These are phyloP conservation scores for Dinochytrium kinnereticum DNA, from an alignment of 371 early-diverging fungal genomes.

Conservation along the genomic window DNA sequence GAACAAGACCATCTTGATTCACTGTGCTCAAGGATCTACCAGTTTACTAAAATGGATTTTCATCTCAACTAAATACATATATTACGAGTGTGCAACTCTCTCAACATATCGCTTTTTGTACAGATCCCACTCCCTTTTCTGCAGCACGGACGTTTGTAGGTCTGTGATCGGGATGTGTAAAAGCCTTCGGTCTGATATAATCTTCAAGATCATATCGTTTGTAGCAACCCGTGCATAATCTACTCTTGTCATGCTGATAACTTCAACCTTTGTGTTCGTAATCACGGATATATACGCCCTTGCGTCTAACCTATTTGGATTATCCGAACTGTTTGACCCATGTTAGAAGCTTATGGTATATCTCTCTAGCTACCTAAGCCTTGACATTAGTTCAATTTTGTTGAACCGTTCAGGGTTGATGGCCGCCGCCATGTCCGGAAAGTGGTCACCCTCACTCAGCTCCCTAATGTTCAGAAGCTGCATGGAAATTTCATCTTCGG, in stretches of 20 bases:
- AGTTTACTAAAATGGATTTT: background rate
- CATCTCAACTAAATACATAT: background rate
- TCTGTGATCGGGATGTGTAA: constrained; percentile 24
- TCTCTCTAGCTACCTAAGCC: constrained; percentile 22
- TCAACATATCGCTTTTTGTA: constrained; percentile 26
- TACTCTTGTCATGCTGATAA: constrained; percentile 33
- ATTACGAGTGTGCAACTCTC: background rate
- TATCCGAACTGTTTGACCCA: constrained; percentile 28
- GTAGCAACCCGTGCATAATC: constrained; percentile 35
- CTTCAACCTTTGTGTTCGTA: constrained; percentile 36
- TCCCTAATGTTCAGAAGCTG: constrained; percentile 37
- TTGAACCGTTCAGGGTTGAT: constrained; percentile 12
- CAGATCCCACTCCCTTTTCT: constrained; percentile 32
- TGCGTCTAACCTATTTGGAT: constrained; percentile 21
- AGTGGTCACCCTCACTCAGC: constrained; percentile 36
- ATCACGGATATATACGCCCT: constrained; percentile 33
- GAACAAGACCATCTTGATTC: background rate
- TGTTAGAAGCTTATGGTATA: too few species aligned
- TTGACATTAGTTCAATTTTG: constrained; percentile 20
- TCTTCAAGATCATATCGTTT: constrained; percentile 34
- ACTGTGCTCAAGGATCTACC: background rate
- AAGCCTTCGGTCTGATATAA: constrained; percentile 17
- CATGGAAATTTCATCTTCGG: constrained; percentile 32
- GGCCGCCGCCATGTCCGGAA: constrained; percentile 35
- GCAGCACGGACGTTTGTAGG: constrained; percentile 34